Base-by-base conservation (phyloP, 805 yeast genomes). In the Metschnikowia hibisci region DNA sequence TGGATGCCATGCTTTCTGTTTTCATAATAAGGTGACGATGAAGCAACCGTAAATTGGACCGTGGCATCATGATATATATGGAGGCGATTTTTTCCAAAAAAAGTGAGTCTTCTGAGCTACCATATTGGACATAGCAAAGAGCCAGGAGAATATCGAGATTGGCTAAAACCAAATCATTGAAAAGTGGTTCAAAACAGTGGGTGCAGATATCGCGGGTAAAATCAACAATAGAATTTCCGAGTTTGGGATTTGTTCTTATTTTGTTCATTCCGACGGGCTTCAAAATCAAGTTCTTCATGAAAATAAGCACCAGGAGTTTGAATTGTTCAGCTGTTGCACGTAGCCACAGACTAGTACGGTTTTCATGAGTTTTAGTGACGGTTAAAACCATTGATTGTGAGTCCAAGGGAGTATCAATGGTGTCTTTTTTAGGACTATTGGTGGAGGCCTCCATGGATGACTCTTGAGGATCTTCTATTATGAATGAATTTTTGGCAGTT, bases 281-380 rank as follows among this genome's bases (percentile, higher is more conserved):
- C n/a, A 60, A 44, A 8, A 67, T 43, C 3, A 68, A 34, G 23
- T 55, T 48, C 39, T 60, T 65, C 54, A 68, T 64, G 14, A 68
- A 55, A 0, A 61, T 50, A 14, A 57, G 50, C 39, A 70, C 50
- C 0, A 71, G 57, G 2, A 66, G 36, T 39, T 68, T 67, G 35
- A 69, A 57, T 48, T 68, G 70, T 37, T 61, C 62, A 1, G 72
- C 56, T 2, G 71, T 64, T 1, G 73, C 71, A 13, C 44, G 47
- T 7, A 69, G 49, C 75, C 75, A 70, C n/a, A 63, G 50, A 13
- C 45, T 41, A 3, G 57, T 53, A 35, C 67, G 44, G 32, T 51
- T 56, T 4, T 12, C 31, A n/a, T 40, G 36, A 10, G 32, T 28
- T 1, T 42, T 13, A 16, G 22, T 31, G 20, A 38, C 40, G 4